Conservation (phyloP, 1,139 yeast species). For the Suhomyces kunorum region DNA sequence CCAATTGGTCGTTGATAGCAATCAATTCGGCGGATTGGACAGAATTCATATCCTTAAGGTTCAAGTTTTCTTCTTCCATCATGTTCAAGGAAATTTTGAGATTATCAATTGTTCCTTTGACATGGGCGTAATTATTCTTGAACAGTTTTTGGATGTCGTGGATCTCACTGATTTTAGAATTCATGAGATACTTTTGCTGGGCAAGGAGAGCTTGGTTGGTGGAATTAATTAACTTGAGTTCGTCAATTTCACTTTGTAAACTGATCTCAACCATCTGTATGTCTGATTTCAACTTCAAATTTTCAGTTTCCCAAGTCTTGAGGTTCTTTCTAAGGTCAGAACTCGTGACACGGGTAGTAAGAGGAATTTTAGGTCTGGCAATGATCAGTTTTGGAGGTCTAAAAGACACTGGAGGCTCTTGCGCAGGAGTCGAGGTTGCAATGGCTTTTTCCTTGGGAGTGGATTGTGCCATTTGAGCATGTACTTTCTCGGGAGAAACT, state of each 20-base stretch:
- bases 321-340: constrained; percentile 14
- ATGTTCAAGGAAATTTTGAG: constrained; percentile 14
- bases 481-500: not conserved
- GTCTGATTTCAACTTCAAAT: constrained; percentile 16
- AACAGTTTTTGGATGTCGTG: constrained; percentile 19
- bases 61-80: constrained; percentile 15
- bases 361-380: constrained; percentile 4
- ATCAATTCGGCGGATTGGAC: constrained; percentile 15
- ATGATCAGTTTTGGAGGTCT: not conserved
- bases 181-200: constrained; percentile 16
- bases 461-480: constrained; percentile 3
- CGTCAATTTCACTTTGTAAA: constrained; percentile 4
- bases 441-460: constrained; percentile 4
- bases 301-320: constrained; percentile 16
- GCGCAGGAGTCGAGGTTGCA: not conserved
- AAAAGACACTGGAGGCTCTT: not conserved
- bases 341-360: constrained; percentile 3
- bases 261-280: constrained; percentile 10
- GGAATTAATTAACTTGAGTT: constrained; percentile 8
- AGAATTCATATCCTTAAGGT: constrained; percentile 14
- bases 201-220: constrained; percentile 10
- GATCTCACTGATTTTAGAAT: constrained; percentile 17
- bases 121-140: constrained; percentile 15
- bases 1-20: constrained; percentile 14
- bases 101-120: constrained; percentile 16